Conservation (phyloP, 371 early-diverging fungal species). For the Dichotomocladium elegans region DNA sequence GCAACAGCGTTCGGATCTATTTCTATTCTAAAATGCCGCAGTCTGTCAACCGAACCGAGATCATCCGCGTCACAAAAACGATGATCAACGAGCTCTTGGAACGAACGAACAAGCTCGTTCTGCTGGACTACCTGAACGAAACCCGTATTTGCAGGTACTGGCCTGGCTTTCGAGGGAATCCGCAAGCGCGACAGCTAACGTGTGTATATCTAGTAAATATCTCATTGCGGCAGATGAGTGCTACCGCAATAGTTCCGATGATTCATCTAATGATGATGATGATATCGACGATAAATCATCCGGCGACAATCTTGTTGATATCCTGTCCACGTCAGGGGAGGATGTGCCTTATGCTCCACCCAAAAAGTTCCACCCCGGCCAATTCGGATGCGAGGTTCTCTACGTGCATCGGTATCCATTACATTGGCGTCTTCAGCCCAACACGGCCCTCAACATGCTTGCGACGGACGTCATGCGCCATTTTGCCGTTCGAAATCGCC, state of each 20-base stretch:
- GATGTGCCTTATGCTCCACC: conserved; percentile 30
- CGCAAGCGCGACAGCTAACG: too few relatives aligned
- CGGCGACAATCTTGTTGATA: conserved; percentile 45
- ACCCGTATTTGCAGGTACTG: conserved; percentile 65
- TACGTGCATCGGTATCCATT: conserved; percentile 62
- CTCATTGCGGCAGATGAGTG: conserved; percentile 54
- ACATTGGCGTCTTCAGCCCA: conserved; percentile 74
- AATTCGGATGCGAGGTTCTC: conserved; percentile 70
- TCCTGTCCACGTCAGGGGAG: conserved; percentile 40
- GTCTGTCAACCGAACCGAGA: conserved; percentile 49
- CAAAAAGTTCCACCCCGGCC: conserved; percentile 53
- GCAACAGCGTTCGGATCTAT: conserved; percentile 55
- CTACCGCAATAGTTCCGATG: conserved; percentile 32
- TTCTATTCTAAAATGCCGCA: conserved; percentile 69
- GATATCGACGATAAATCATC: conserved; percentile 12
- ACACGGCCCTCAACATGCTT: conserved; percentile 60
- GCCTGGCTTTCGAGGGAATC: too few relatives aligned
- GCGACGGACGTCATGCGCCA: conserved; percentile 51
- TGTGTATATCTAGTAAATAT: conserved; percentile 51
- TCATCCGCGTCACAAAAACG: conserved; percentile 55
- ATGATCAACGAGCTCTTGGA: conserved; percentile 59
- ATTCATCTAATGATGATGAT: conserved; percentile 50
- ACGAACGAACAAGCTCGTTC: conserved; percentile 63
- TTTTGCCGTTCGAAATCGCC: conserved; percentile 70
- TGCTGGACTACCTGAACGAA: conserved; percentile 63